Base-by-base conservation (phyloP, 1,139 yeast species). In the Hyphopichia fennica region DNA sequence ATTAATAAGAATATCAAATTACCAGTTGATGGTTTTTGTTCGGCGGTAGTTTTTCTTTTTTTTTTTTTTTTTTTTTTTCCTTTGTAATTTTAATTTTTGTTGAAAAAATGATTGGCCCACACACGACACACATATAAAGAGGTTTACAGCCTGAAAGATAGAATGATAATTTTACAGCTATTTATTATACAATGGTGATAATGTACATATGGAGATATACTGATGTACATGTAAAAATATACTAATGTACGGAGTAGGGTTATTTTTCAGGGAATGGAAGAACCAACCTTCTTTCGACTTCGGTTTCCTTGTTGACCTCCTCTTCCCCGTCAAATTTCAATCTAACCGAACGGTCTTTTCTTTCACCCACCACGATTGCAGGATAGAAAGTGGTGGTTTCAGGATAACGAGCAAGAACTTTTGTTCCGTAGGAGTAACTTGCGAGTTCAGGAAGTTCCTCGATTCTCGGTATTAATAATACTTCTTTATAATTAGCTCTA, bases 351-450 rank as follows among this genome's bases (percentile, higher is more conserved):
- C 95, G 90, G 52, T 85, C 93, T 49, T 87, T 75, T 47, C 81
- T 81, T 41, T 81, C 75, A 0, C 96, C 91, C 32, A 84, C 84
- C 3, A 95, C 98, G 40, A 88, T 87, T 0, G 99, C 99, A 3
- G 95, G 87, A 58, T 93, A 95, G 55, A 93, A 95, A 0, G 98
- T 91, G 0, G 99, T 95, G 0, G 99, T 95, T 53, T 95, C 99
- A 0, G 99, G 99, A 55, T 95, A 95, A 55, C 96, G 72, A 0
- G 98, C 99, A 47, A 95, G 70, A 2, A 93, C 99, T 53, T 82
- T 84, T 0, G 90, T 74, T 0, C 96, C 95, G 34, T 82, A 71
- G 0, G 95, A 84, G 51, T 86, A 88, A 41, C 75, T 75, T 17
- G 80, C 71, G 45, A 84, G 69, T 5, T 65, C 65, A 25, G 68